Evolutionary conservation across 768 basidiomycete genomes (phyloP), one percentile per base, ranked within the genome.

Genomic region (Termitomyces bulborhizus): DNA sequence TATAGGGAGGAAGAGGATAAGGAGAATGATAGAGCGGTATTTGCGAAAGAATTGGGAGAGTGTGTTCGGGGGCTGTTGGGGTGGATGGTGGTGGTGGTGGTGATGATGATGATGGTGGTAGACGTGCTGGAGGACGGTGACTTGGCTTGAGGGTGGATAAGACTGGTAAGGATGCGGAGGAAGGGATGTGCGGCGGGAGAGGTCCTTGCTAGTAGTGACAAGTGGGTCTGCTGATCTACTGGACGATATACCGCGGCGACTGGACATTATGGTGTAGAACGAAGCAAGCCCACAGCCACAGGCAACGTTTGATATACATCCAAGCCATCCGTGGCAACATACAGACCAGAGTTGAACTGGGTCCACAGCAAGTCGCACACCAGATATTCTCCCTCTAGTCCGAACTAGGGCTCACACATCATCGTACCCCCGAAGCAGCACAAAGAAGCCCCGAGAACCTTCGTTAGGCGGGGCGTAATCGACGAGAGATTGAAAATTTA

Each of bases 1-100:
- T 4, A 73, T 31, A 0, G 71, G 71, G 4, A 73, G 64, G 57
- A 73, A 74, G 0, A 66, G 56, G 5, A 65, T 54, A 13, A 64
- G 9, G 1, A 68, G 57, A 1, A 69, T 52, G 16, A 60, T n/a
- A 31, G 50, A 32, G 4, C 57, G 44, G 40, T 50, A 46, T 52
- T 54, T 60, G 2, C 41, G 37, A 18, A 53, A 24, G 29, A 16
- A 4, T n/a, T n/a, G 21, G 32, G 34, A 13, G 34, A 34, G 12
- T 2, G 13, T 13, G 11, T 34, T 34, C 4, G 6, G 32, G 7
- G 5, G 16, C 3, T 4, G 26, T 6, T 26, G 49, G 18, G 26
- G 6, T 18, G 15, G 5, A 6, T 37, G 47, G 11, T n/a, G 47
- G 6, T 37, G 24, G 24, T 49, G 24, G 48, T 50, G 26, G 9